Evolutionary conservation across 2,329 filamentous ascomycete genomes (phyloP).

Genomic region (Keithomyces neogunnii): DNA sequence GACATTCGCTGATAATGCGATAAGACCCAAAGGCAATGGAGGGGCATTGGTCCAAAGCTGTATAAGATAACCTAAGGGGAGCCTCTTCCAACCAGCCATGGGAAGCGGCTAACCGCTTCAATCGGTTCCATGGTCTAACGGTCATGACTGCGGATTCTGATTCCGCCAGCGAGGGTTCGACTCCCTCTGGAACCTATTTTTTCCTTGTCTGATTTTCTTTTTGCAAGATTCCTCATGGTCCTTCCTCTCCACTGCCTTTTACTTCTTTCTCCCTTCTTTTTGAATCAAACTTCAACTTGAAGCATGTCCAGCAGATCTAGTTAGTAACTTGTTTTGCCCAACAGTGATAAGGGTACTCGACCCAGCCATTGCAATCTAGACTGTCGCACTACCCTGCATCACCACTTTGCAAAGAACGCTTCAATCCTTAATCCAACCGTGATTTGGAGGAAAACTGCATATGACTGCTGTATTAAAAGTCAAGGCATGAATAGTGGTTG

Average conservation of each 20-base stretch:
- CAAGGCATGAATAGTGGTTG: too few species aligned
- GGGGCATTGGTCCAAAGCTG: background rate
- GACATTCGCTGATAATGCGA: slow-evolving; percentile 10
- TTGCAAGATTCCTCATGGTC: background rate
- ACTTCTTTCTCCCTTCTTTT: background rate
- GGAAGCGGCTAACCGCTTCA: slow-evolving; percentile 18
- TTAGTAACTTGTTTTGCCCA: too few species aligned
- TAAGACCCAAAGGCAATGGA: background rate
- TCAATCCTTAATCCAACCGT: too few species aligned
- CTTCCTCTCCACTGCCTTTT: background rate
- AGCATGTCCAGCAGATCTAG: too few species aligned
- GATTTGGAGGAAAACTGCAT: too few species aligned
- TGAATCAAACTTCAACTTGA: too few species aligned
- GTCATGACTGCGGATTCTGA: slow-evolving; percentile 28
- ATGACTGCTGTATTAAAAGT: too few species aligned
- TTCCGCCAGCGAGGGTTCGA: slow-evolving; percentile 29
- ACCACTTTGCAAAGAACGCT: too few species aligned
- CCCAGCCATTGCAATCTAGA: too few species aligned
- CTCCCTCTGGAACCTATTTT: slow-evolving; percentile 23
- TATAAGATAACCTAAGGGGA: slow-evolving; percentile 1
- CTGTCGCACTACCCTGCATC: too few species aligned
- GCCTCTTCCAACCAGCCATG: slow-evolving; percentile 8
- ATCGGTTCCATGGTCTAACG: slow-evolving; percentile 27
- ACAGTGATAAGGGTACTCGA: too few species aligned
- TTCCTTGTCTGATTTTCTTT: background rate